These are phyloP conservation scores for Cadophora sp. DNA, from an alignment of 2,329 filamentous ascomycete species.

Conservation along the genomic window DNA sequence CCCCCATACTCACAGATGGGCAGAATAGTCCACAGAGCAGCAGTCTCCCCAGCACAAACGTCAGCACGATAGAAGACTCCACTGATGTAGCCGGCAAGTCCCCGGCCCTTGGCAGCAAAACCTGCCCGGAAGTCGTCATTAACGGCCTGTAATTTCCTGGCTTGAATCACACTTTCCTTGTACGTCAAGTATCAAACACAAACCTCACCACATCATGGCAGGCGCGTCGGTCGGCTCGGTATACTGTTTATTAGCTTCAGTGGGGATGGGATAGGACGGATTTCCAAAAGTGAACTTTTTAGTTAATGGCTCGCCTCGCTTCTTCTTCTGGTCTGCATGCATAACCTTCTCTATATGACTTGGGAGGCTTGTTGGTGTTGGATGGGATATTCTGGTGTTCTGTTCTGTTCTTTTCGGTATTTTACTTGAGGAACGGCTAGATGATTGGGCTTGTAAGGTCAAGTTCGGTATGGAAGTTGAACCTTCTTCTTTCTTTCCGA, in stretches of 20 bases:
- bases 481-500: conserved; percentile 1
- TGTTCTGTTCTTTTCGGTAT: background rate
- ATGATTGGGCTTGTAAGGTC: conserved; percentile 28
- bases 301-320: conserved; percentile 28
- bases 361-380: conserved; percentile 23
- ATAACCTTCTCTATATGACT: conserved; percentile 28
- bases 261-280: conserved; percentile 27
- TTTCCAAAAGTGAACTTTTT: conserved; percentile 35
- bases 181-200: conserved; percentile 22
- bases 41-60: conserved; percentile 68
- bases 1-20: conserved; percentile 71
- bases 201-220: conserved; percentile 27
- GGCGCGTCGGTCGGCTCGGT: conserved; percentile 34
- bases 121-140: conserved; percentile 41
- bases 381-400: conserved; percentile 2
- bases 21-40: conserved; percentile 73
- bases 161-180: conserved; percentile 11
- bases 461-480: conserved; percentile 15
- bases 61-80: conserved; percentile 52
- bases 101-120: conserved; percentile 23
- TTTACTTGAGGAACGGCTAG: background rate
- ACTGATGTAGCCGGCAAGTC: conserved; percentile 37
- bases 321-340: conserved; percentile 29
- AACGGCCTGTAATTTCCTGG: conserved; percentile 34
- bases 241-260: background rate